phyloP scores from a whole-genome alignment of 2,329 filamentous ascomycete species.

The Stromatinia cepivora region DNA sequence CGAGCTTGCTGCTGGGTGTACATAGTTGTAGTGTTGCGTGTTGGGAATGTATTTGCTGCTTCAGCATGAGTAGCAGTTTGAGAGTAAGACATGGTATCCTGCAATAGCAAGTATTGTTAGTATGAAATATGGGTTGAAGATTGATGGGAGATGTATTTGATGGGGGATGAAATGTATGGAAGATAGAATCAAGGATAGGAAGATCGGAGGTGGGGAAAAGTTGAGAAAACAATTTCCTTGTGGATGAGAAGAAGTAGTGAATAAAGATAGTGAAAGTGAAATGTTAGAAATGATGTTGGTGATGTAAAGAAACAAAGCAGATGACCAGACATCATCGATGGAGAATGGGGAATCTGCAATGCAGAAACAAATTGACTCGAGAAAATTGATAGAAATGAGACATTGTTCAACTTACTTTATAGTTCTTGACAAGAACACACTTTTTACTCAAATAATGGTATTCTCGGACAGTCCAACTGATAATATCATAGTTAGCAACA shows the following conservation, averaged over 20 bases:
- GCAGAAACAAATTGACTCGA: not conserved
- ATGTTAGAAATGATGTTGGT: constrained; percentile 6
- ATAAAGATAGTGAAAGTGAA: constrained; percentile 12
- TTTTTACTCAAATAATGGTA: constrained; percentile 24
- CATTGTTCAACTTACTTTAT: constrained; percentile 32
- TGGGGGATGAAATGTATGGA: constrained; percentile 4
- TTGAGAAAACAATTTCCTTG: not conserved
- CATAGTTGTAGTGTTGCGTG: constrained; percentile 36
- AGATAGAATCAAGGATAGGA: not conserved
- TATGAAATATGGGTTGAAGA: constrained; percentile 19
- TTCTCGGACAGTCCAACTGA: constrained; percentile 30
- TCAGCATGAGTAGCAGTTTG: constrained; percentile 35
- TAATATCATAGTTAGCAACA: constrained; percentile 25
- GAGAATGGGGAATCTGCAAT: not conserved
- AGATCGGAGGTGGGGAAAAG: not conserved
- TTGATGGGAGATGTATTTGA: constrained; percentile 21
- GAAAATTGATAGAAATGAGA: constrained; percentile 1
- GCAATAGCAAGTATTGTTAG: constrained; percentile 26
- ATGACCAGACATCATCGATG: not conserved
- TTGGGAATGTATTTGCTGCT: constrained; percentile 35
- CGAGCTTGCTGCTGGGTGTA: constrained; percentile 39
- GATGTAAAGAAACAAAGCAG: constrained; percentile 3
- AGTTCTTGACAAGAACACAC: constrained; percentile 30
- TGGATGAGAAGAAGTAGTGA: constrained; percentile 7
- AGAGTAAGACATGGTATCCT: constrained; percentile 43